Base-by-base conservation (phyloP, 768 basidiomycete genomes). In the Phaffia tasmanica region DNA sequence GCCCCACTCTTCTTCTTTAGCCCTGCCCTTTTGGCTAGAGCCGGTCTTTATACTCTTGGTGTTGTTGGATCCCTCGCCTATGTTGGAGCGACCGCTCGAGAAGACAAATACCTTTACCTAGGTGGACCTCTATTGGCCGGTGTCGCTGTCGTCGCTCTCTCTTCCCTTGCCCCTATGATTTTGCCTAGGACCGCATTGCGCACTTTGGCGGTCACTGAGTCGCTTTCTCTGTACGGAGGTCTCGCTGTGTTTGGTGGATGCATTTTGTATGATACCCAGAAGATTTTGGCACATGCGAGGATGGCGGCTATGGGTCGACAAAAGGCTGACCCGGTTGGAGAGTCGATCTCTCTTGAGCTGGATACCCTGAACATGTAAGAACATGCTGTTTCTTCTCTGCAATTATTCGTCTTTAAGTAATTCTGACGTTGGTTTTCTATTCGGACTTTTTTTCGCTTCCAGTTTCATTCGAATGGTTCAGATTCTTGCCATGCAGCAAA, bases 81-180 rank as follows among this genome's bases (percentile, higher is more conserved):
- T 74, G 81, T 94, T 27, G 90, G 90, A 25, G 89, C 89, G 4
- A 94, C 90, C 46, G 90, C 90, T 29, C 84, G 78, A 68, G 88
- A 83, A 72, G 89, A 92, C 76, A 86, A 84, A 74, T 93, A 87
- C 74, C 78, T 93, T n/a, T 85, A 87, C 75, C 82, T 89, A 78
- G 90, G 89, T 35, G 89, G 88, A 11, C 89, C 89, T 4, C 83
- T 93, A 54, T 81, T 94, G 32, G 90, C 89, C 19, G 90, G 90
- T 65, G 83, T 94, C 15, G 88, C 88, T 18, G 88, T 92, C 23
- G 87, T 93, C 23, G 88, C 89, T 27, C 81, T 90, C 35, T 84
- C 85, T 72, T 86, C 85, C n/a, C 78, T 94, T 53, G 90, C 90
- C 14, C 90, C 90, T 0, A 85, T 93, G 84, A 83, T 86, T 23